phyloP scores from a whole-genome alignment of 495 filamentous ascomycete species.

The Xylaria flabelliformis region DNA sequence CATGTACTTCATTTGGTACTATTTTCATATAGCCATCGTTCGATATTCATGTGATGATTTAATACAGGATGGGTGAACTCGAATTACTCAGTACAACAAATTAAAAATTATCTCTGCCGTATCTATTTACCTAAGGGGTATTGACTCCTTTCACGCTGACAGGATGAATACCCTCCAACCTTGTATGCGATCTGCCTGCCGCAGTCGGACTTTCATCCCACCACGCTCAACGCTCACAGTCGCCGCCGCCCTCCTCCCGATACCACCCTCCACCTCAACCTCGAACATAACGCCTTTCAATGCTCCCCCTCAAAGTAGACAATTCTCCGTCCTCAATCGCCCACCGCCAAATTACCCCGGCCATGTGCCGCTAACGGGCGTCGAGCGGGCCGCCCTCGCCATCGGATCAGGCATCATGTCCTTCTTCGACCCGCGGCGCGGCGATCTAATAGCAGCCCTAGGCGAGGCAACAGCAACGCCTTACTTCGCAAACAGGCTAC shows the following conservation, averaged over 20 bases:
- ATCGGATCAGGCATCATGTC: constrained; percentile 82
- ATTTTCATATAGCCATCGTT: background rate
- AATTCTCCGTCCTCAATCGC: constrained; percentile 79
- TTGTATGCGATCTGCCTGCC: constrained; percentile 15
- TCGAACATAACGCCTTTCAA: background rate
- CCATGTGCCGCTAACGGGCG: constrained; percentile 83
- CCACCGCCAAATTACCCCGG: constrained; percentile 86
- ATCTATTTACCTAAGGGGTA: background rate
- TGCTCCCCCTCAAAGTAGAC: background rate
- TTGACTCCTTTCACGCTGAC: constrained; percentile 5
- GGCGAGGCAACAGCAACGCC: constrained; percentile 94
- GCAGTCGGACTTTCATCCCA: constrained; percentile 12
- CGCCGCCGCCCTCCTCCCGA: constrained; percentile 7
- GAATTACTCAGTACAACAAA: background rate
- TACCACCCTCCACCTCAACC: background rate
- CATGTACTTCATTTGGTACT: background rate
- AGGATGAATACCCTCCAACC: constrained; percentile 24
- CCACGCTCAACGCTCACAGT: background rate
- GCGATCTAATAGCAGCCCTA: constrained; percentile 89
- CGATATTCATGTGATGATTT: constrained; percentile 9
- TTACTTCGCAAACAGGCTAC: constrained; percentile 93
- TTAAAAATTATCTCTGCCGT: no score
- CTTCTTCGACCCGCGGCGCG: constrained; percentile 79
- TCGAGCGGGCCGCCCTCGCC: constrained; percentile 79
- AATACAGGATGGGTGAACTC: background rate